Percentiles rank a stretch among this genome's conserved stretches.
Evolutionary conservation across 768 basidiomycete genomes (phyloP).

Genomic region (Boletus fagicola): DNA sequence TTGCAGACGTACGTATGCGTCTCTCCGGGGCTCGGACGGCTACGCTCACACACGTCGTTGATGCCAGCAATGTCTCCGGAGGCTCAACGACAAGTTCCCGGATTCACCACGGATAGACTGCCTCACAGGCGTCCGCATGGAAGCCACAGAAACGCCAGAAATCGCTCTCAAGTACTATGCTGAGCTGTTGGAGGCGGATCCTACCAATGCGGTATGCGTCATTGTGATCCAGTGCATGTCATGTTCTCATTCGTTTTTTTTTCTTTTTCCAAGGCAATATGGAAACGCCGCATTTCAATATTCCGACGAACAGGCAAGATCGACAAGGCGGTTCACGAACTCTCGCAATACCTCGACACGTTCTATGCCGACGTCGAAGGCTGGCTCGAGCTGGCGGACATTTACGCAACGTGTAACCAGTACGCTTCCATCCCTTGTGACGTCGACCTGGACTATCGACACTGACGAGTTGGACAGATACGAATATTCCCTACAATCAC

Average conservation of each 20-base stretch:
- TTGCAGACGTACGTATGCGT: slow-evolving; percentile 64
- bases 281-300: slow-evolving; percentile 82
- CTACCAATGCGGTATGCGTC: slow-evolving; percentile 65
- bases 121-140: slow-evolving; percentile 76
- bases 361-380: slow-evolving; percentile 87
- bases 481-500: slow-evolving; percentile 63
- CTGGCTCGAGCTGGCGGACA: slow-evolving; percentile 83
- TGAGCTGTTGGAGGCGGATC: slow-evolving; percentile 55
- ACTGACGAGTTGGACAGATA: slow-evolving; percentile 49
- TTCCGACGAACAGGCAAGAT: slow-evolving; percentile 59
- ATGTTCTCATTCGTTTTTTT: neutral
- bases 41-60: slow-evolving; percentile 6
- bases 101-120: slow-evolving; percentile 77
- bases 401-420: slow-evolving; percentile 75
- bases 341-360: slow-evolving; percentile 74
- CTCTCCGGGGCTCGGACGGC: neutral
- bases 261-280: slow-evolving; percentile 45
- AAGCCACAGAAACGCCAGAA: slow-evolving; percentile 58
- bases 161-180: slow-evolving; percentile 65
- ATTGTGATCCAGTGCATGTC: neutral
- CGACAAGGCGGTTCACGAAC: slow-evolving; percentile 67
- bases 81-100: slow-evolving; percentile 66
- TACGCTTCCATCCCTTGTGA: slow-evolving; percentile 36
- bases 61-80: slow-evolving; percentile 43
- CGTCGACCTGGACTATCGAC: neutral